These are phyloP conservation scores for Colletotrichum sp. DNA, from an alignment of 2,329 filamentous ascomycete genomes.

Conservation along the genomic window DNA sequence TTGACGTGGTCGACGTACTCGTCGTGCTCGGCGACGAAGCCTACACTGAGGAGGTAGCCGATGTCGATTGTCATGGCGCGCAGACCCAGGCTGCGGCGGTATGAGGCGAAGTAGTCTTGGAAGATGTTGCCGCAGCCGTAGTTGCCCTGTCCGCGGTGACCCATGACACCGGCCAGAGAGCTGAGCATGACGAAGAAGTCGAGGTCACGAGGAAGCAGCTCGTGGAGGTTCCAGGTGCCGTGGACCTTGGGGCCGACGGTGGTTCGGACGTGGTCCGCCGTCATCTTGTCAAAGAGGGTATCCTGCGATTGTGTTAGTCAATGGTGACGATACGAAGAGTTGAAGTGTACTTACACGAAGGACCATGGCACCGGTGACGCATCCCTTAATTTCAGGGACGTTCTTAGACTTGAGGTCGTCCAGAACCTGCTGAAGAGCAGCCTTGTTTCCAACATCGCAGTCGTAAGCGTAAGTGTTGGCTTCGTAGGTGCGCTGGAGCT, in stretches of 20 bases:
- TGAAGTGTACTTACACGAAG: not conserved
- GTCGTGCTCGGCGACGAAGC: conserved; percentile 53
- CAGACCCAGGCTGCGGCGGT: conserved; percentile 42
- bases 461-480: conserved; percentile 8
- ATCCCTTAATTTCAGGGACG: conserved; percentile 2
- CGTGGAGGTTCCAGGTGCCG: conserved; percentile 33
- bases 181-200: conserved; percentile 41
- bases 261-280: conserved; percentile 26
- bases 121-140: conserved; percentile 50
- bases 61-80: conserved; percentile 56
- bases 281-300: conserved; percentile 32
- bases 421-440: not conserved
- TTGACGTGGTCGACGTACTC: conserved; percentile 25
- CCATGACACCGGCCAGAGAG: conserved; percentile 30
- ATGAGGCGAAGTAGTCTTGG: conserved; percentile 45
- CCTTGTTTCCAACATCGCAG: conserved; percentile 11
- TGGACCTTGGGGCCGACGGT: conserved; percentile 36
- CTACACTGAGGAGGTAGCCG: conserved; percentile 54
- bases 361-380: conserved; percentile 15
- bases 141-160: conserved; percentile 41
- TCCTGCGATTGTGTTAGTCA: conserved; percentile 2
- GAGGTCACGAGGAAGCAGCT: conserved; percentile 31
- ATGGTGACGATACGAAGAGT: not conserved
- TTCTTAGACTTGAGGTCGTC: conserved; percentile 4
- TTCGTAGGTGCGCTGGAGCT: not conserved